These are phyloP conservation scores for Rutstroemia sp. DNA, from an alignment of 2,329 filamentous ascomycete species.

Conservation along the genomic window DNA sequence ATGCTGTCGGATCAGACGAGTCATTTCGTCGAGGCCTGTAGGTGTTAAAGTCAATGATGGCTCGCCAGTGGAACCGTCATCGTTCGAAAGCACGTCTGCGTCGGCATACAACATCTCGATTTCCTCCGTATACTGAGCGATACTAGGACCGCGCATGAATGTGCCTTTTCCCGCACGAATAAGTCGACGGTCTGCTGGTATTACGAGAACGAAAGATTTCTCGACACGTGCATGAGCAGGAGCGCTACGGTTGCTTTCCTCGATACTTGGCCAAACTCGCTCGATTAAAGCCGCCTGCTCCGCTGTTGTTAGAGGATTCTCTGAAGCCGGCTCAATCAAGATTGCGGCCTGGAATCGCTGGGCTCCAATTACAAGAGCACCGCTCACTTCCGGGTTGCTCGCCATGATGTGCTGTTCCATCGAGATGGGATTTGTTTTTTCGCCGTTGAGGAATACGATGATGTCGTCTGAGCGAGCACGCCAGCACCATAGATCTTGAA, in stretches of 20 bases:
- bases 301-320: not conserved
- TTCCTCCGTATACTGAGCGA: conserved; percentile 22
- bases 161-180: conserved; percentile 31
- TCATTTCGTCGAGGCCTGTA: conserved; percentile 11
- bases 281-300: not conserved
- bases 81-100: not conserved
- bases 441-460: conserved; percentile 36
- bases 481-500: conserved; percentile 29
- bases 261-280: conserved; percentile 26
- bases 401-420: conserved; percentile 2
- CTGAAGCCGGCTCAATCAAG: conserved; percentile 27
- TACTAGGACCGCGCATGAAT: conserved; percentile 25
- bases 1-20: not conserved
- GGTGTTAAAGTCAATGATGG: conserved; percentile 25
- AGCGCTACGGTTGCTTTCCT: conserved; percentile 24
- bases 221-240: conserved; percentile 25
- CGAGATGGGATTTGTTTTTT: conserved; percentile 35
- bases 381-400: conserved; percentile 22
- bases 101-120: not conserved
- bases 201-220: conserved; percentile 26
- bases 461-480: conserved; percentile 34
- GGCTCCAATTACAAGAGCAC: conserved; percentile 30
- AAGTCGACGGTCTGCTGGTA: conserved; percentile 27
- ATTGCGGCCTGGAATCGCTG: conserved; percentile 30
- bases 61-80: not conserved